These are phyloP conservation scores for Cercospora zeae-maydis DNA, from an alignment of 2,329 filamentous ascomycete species.

Conservation along the genomic window DNA sequence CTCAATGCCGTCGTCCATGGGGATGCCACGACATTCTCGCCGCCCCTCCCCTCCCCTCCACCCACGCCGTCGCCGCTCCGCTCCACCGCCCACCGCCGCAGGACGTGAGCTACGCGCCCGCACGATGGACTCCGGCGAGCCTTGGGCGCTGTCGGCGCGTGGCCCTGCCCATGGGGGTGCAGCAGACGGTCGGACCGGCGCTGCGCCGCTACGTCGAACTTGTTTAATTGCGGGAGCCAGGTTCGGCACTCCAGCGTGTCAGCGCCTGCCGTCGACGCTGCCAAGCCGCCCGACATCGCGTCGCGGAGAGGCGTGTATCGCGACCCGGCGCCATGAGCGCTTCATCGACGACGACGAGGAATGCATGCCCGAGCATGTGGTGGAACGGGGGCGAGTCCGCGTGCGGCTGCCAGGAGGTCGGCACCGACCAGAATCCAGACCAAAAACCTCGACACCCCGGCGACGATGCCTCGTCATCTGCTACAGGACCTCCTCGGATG, in stretches of 20 bases:
- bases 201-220: neutral
- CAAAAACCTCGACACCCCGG: too few species aligned
- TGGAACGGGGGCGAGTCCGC: neutral
- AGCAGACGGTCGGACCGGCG: neutral
- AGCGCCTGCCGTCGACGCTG: neutral
- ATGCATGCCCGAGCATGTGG: neutral
- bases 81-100: neutral
- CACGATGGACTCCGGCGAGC: neutral
- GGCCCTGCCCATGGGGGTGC: neutral
- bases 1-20: too few species aligned
- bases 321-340: too few species aligned
- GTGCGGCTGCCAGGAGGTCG: too few species aligned
- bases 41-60: too few species aligned
- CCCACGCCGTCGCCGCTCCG: neutral
- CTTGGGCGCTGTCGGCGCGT: neutral
- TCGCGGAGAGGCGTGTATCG: neutral
- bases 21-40: too few species aligned
- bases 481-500: too few species aligned
- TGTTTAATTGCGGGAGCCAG: conserved; percentile 10
- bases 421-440: too few species aligned
- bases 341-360: neutral
- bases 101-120: neutral
- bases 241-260: neutral
- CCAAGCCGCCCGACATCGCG: neutral
- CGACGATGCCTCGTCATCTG: too few species aligned